Conservation (phyloP, 768 basidiomycete species). For the Boletus speciosus region DNA sequence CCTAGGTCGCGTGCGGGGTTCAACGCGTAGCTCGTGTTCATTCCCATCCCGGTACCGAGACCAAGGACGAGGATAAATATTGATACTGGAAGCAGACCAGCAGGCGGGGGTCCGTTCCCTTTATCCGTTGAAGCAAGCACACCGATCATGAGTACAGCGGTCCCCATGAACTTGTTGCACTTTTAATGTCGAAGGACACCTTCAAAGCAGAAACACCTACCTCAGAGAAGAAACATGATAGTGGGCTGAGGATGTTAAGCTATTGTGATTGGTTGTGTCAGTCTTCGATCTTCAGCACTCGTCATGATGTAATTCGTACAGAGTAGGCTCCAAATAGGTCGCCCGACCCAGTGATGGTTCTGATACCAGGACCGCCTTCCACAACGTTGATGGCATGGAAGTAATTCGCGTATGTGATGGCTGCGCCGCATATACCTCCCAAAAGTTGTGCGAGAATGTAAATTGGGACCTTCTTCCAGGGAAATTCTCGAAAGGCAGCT, state of each 20-base stretch:
- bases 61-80: slow-evolving; percentile 56
- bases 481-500: slow-evolving; percentile 66
- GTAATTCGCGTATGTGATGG: slow-evolving; percentile 56
- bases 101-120: slow-evolving; percentile 44
- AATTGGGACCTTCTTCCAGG: slow-evolving; percentile 71
- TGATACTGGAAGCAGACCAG: slow-evolving; percentile 49
- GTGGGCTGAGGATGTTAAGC: slow-evolving; percentile 36
- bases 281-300: neutral
- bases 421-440: slow-evolving; percentile 52
- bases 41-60: slow-evolving; percentile 51
- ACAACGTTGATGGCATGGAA: slow-evolving; percentile 57
- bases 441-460: slow-evolving; percentile 59
- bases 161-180: slow-evolving; percentile 45
- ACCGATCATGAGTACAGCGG: slow-evolving; percentile 48
- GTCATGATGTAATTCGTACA: slow-evolving; percentile 30
- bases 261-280: slow-evolving; percentile 3
- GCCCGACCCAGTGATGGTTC: slow-evolving; percentile 50
- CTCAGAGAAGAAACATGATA: slow-evolving; percentile 44
- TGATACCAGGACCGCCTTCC: slow-evolving; percentile 48
- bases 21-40: slow-evolving; percentile 59
- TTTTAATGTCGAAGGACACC: neutral
- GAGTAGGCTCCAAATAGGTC: slow-evolving; percentile 55
- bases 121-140: slow-evolving; percentile 53
- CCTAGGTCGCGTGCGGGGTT: slow-evolving; percentile 69
- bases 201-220: slow-evolving; percentile 11